A percentile compares a stretch with the other conserved stretches of the same genome.
phyloP scores from a whole-genome alignment of 1,139 yeast genomes.

The Pichia sp. region DNA sequence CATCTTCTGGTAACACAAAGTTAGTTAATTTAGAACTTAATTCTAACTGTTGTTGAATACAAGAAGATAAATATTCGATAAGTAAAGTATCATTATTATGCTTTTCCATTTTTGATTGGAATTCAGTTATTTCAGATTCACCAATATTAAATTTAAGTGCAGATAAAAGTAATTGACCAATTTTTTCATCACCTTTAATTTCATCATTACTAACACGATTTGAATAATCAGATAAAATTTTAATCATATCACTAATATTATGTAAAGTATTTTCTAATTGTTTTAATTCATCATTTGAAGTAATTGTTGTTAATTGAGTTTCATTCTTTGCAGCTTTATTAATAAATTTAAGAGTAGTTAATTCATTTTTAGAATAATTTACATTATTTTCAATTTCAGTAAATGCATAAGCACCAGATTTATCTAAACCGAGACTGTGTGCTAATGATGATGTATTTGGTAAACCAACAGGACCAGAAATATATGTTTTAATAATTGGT shows the following conservation, averaged over 20 bases:
- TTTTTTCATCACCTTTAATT: conserved; percentile 42
- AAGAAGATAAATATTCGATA: conserved; percentile 78
- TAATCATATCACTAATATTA: conserved; percentile 53
- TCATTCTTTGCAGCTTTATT: conserved; percentile 31
- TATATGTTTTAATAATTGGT: conserved; percentile 55
- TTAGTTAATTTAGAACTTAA: conserved; percentile 71
- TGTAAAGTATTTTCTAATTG: conserved; percentile 51
- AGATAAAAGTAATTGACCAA: conserved; percentile 64
- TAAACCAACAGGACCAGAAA: conserved; percentile 68
- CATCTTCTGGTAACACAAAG: conserved; percentile 31
- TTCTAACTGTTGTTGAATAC: conserved; percentile 80
- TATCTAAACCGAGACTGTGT: conserved; percentile 35
- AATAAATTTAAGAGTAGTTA: conserved; percentile 44
- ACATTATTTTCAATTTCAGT: conserved; percentile 71
- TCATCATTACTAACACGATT: conserved; percentile 39
- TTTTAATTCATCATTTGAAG: conserved; percentile 36
- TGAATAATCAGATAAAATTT: conserved; percentile 47
- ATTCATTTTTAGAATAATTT: conserved; percentile 52
- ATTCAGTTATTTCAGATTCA: conserved; percentile 50
- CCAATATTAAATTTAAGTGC: conserved; percentile 57
- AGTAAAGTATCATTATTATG: conserved; percentile 79
- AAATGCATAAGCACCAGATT: conserved; percentile 65
- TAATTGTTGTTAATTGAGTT: conserved; percentile 29
- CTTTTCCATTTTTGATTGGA: conserved; percentile 58
- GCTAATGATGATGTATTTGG: conserved; percentile 37